These are phyloP conservation scores for Durio zibethinus DNA, from an alignment of 345 rosid genomes.

Conservation along the genomic window DNA sequence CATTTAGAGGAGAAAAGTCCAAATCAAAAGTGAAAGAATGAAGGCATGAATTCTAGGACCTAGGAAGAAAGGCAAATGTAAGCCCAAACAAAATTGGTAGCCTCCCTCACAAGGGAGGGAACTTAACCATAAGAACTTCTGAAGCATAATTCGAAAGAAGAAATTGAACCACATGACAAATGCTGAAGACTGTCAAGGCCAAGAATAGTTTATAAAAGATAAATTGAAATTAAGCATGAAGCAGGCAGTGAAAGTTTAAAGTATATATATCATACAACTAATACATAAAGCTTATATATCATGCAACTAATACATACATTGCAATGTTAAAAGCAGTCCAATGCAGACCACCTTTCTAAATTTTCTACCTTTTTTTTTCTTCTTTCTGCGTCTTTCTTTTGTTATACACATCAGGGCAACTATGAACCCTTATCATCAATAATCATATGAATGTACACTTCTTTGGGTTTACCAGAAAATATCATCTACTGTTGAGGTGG, in stretches of 20 bases:
- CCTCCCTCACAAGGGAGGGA: too few species aligned
- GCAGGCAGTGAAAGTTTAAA: not conserved
- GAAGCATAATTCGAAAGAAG: too few species aligned
- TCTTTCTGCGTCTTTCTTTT: not conserved
- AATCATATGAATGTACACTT: conserved; percentile 47
- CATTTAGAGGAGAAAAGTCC: too few species aligned
- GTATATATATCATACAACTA: conserved; percentile 23
- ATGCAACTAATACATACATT: conserved; percentile 29
- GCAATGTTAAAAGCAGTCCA: conserved; percentile 36
- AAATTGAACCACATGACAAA: not conserved
- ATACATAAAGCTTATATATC: too few species aligned
- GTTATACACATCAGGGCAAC: conserved; percentile 18
- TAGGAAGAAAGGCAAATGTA: too few species aligned
- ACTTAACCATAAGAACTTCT: too few species aligned
- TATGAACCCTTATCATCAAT: conserved; percentile 16
- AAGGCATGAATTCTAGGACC: too few species aligned
- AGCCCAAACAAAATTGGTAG: too few species aligned
- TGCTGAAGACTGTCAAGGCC: not conserved
- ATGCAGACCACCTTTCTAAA: conserved; percentile 31
- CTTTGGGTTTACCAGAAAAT: conserved; percentile 54
- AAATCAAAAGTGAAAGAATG: too few species aligned
- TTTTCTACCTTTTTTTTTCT: not conserved
- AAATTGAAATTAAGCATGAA: not conserved
- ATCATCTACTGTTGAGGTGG: conserved; percentile 56
- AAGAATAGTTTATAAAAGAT: too few species aligned